Conservation (phyloP, 345 rosid species). For the Draba incana region DNA sequence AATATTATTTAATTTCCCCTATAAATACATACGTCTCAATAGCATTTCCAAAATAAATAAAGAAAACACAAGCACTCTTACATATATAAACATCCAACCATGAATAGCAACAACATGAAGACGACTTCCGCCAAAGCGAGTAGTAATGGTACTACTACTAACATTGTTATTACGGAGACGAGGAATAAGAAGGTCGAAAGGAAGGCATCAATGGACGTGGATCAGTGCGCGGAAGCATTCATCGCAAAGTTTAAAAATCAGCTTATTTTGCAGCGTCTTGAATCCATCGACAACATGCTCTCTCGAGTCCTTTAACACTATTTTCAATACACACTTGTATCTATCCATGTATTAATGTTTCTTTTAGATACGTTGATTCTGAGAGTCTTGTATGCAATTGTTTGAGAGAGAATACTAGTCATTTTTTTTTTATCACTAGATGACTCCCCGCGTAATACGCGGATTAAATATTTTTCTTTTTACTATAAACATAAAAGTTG, state of each 20-base stretch:
- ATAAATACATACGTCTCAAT: conserved; percentile 27
- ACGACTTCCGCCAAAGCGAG: conserved; percentile 11
- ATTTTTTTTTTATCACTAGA: too few relatives aligned
- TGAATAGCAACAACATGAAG: conserved; percentile 38
- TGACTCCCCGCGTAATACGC: too few relatives aligned
- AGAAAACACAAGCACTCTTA: conserved; percentile 17
- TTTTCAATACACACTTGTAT: conserved; percentile 7
- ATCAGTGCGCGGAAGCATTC: conserved; percentile 79
- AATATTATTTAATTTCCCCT: background rate
- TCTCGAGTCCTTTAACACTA: conserved; percentile 48
- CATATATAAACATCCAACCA: conserved; percentile 28
- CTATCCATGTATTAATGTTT: conserved; percentile 10
- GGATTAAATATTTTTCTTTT: too few relatives aligned
- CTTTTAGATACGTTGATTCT: background rate
- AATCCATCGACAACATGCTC: conserved; percentile 78
- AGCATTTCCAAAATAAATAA: conserved; percentile 1
- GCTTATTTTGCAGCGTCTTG: conserved; percentile 72
- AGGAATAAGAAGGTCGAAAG: conserved; percentile 50
- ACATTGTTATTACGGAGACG: conserved; percentile 17
- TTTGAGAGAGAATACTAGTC: too few relatives aligned
- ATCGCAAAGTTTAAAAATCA: conserved; percentile 68
- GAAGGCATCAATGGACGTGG: conserved; percentile 61
- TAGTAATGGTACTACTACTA: conserved; percentile 22
- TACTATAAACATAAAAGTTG: too few relatives aligned
- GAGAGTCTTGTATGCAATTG: background rate